Evolutionary conservation across 345 rosid species (phyloP).

Genomic region (Ailanthus altissimus): DNA sequence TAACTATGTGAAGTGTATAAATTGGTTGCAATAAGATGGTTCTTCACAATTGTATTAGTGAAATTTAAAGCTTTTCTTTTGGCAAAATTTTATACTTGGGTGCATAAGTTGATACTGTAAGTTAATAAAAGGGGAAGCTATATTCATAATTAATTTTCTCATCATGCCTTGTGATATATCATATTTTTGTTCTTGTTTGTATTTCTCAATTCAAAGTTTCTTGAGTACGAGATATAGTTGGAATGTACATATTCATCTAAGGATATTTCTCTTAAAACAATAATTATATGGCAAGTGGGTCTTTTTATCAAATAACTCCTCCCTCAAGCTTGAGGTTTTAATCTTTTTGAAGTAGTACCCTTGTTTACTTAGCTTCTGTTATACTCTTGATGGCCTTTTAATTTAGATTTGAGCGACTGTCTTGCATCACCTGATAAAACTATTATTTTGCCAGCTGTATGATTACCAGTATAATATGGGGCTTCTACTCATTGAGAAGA

Average conservation of each 20-base stretch:
- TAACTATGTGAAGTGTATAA: background rate
- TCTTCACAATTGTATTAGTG: background rate
- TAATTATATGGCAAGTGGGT: no score
- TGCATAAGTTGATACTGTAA: background rate
- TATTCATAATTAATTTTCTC: background rate
- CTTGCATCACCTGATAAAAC: background rate
- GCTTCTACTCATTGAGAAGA: conserved; percentile 81
- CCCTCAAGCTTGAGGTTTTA: no score
- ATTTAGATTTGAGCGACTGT: background rate
- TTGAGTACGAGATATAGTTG: no score
- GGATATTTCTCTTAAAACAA: no score
- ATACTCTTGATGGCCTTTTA: background rate
- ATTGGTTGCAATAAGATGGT: background rate
- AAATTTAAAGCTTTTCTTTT: conserved; percentile 2
- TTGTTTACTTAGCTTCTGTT: background rate
- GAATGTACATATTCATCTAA: no score
- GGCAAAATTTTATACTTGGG: background rate
- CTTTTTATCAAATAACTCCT: no score
- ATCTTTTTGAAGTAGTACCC: no score
- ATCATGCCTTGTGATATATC: background rate
- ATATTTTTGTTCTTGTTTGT: no score
- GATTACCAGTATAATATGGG: conserved; percentile 94
- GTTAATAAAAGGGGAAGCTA: background rate
- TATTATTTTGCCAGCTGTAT: conserved; percentile 47
- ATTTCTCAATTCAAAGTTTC: no score